Conservation (phyloP, 2,329 filamentous ascomycete species). For the Fulvia fulva region DNA sequence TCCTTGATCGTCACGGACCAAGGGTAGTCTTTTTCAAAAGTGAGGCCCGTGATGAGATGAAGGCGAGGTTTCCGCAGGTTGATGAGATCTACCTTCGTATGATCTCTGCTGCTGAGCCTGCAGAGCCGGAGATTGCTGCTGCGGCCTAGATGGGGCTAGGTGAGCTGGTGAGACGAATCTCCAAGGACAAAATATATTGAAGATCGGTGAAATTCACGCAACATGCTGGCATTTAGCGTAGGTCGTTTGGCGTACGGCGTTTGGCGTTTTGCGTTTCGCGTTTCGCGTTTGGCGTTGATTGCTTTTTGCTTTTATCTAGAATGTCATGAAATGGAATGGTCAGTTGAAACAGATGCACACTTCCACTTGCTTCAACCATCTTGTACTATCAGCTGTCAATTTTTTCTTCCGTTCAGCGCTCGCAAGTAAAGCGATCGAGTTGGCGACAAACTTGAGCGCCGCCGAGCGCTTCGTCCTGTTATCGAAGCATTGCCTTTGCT, state of each 20-base stretch:
- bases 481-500: background rate
- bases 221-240: too few species aligned
- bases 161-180: background rate
- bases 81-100: background rate
- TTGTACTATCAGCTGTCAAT: background rate
- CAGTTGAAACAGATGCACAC: too few species aligned
- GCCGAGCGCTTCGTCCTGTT: too few species aligned
- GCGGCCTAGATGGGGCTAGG: background rate
- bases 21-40: background rate
- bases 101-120: background rate
- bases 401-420: too few species aligned
- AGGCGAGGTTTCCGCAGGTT: background rate
- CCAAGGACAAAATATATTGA: background rate
- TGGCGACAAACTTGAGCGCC: too few species aligned
- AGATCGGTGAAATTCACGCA: background rate
- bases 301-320: background rate
- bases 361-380: background rate
- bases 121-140: background rate
- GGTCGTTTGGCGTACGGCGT: too few species aligned
- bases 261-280: background rate
- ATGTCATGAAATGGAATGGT: background rate
- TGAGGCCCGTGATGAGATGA: background rate
- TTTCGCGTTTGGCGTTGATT: background rate
- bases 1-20: background rate
- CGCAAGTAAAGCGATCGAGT: too few species aligned